A percentile compares a stretch with the other conserved stretches of the same genome.
phyloP scores from a whole-genome alignment of 495 filamentous ascomycete genomes.

The Xanthoparmelia taractica region DNA sequence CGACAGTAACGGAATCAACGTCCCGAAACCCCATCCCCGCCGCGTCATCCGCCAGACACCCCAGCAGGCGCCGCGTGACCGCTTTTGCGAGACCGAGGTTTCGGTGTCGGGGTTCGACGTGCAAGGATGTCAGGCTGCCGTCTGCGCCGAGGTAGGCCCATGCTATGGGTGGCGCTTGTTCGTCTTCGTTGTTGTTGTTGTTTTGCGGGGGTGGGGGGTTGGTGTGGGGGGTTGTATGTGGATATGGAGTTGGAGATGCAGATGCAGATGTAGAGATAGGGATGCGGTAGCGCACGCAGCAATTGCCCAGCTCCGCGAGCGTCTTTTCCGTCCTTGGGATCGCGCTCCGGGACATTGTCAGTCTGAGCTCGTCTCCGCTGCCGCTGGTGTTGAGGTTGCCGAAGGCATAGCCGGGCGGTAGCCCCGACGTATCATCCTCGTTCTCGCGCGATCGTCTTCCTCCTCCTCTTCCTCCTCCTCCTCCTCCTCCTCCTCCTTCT shows the following conservation, averaged over 20 bases:
- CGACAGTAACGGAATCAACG: too few relatives aligned
- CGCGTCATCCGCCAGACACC: conserved; percentile 9
- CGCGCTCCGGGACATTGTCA: conserved; percentile 1
- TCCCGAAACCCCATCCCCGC: conserved; percentile 19
- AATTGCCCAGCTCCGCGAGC: background rate
- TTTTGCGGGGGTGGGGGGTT: too few relatives aligned
- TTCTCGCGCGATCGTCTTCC: too few relatives aligned
- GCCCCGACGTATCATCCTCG: too few relatives aligned
- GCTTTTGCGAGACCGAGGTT: conserved; percentile 37
- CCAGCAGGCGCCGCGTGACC: conserved; percentile 33
- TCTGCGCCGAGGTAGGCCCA: conserved; percentile 39
- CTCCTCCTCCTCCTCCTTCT: background rate
- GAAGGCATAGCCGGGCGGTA: conserved; percentile 11
- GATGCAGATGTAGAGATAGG: background rate
- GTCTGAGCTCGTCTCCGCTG: background rate
- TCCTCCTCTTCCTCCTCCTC: background rate
- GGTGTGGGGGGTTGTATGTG: background rate
- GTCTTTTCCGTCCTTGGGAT: conserved; percentile 15
- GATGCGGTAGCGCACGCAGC: conserved; percentile 4
- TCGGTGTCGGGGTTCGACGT: conserved; percentile 44
- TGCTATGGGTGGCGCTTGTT: background rate
- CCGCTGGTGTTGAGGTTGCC: background rate
- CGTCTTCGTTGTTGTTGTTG: too few relatives aligned
- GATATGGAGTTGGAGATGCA: background rate
- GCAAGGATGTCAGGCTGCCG: conserved; percentile 41